Evolutionary conservation across 768 basidiomycete species (phyloP).

Genomic region (Lanmaoa pseudosensibilis): DNA sequence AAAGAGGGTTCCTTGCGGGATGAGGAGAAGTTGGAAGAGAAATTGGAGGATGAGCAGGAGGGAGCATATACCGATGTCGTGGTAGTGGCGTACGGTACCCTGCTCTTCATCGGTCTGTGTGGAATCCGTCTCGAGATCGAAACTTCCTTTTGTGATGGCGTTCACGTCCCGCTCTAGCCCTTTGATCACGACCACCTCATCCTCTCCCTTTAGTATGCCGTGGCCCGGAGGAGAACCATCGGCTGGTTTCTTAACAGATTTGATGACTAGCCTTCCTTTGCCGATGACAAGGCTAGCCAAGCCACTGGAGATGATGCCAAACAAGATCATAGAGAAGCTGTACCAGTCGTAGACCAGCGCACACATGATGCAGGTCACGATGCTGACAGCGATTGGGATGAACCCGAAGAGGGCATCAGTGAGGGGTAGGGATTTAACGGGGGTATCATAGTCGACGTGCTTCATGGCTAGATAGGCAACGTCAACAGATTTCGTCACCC

Average conservation of each 20-base stretch:
- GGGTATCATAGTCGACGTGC: neutral
- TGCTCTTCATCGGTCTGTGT: neutral
- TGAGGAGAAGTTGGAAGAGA: conserved; percentile 34
- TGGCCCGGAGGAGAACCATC: conserved; percentile 28
- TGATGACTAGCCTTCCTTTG: conserved; percentile 21
- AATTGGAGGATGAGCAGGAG: conserved; percentile 33
- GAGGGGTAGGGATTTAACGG: neutral
- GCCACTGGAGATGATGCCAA: conserved; percentile 36
- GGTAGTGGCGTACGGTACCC: neutral
- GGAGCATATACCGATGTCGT: conserved; percentile 27
- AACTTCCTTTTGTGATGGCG: conserved; percentile 30
- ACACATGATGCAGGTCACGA: conserved; percentile 25
- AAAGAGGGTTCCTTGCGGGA: conserved; percentile 35
- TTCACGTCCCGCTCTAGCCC: conserved; percentile 30
- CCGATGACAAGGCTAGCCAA: conserved; percentile 27
- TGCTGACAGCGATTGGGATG: conserved; percentile 28
- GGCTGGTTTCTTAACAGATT: conserved; percentile 15
- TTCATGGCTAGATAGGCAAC: conserved; percentile 26
- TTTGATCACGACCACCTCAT: conserved; percentile 28
- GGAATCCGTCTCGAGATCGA: conserved; percentile 18
- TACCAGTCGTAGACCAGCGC: conserved; percentile 30
- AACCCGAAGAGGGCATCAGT: conserved; percentile 10
- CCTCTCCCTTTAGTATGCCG: conserved; percentile 23
- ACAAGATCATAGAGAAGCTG: conserved; percentile 32
- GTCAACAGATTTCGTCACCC: conserved; percentile 4